A percentile compares a stretch with the other conserved stretches of the same genome.
phyloP scores from a whole-genome alignment of 208 protist species.

The Leishmania tarentolae region DNA sequence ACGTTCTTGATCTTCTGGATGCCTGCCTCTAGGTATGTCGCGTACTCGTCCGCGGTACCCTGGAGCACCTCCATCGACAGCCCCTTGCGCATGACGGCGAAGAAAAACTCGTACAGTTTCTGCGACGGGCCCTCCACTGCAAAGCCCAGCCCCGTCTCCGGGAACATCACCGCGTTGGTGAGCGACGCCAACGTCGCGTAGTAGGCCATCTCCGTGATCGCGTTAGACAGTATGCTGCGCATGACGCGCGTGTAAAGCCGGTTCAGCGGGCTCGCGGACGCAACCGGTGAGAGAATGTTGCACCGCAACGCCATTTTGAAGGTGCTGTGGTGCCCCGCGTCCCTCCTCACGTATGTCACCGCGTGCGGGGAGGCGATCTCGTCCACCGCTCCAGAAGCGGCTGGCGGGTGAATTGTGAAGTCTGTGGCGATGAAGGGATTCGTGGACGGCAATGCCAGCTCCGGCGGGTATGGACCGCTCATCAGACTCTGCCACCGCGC shows the following conservation, averaged over 20 bases:
- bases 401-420: conserved; percentile 50
- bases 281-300: conserved; percentile 50
- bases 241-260: conserved; percentile 71
- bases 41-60: conserved; percentile 46
- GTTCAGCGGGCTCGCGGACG: conserved; percentile 44
- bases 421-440: conserved; percentile 83
- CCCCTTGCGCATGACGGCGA: conserved; percentile 33
- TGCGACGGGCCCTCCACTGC: conserved; percentile 61
- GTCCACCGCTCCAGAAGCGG: conserved; percentile 5
- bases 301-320: conserved; percentile 64
- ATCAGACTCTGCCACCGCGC: conserved; percentile 43
- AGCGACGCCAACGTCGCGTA: conserved; percentile 69
- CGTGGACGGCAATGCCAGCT: conserved; percentile 38
- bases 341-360: conserved; percentile 46
- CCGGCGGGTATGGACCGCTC: conserved; percentile 19
- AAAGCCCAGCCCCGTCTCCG: conserved; percentile 40
- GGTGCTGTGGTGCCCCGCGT: conserved; percentile 44
- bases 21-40: conserved; percentile 43
- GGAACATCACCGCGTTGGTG: conserved; percentile 37
- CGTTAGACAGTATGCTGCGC: conserved; percentile 43
- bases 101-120: conserved; percentile 52
- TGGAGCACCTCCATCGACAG: conserved; percentile 29
- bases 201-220: conserved; percentile 60
- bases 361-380: conserved; percentile 46
- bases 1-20: conserved; percentile 36